Base-by-base conservation (phyloP, 2,329 filamentous ascomycete genomes). In the Apiospora sp. region DNA sequence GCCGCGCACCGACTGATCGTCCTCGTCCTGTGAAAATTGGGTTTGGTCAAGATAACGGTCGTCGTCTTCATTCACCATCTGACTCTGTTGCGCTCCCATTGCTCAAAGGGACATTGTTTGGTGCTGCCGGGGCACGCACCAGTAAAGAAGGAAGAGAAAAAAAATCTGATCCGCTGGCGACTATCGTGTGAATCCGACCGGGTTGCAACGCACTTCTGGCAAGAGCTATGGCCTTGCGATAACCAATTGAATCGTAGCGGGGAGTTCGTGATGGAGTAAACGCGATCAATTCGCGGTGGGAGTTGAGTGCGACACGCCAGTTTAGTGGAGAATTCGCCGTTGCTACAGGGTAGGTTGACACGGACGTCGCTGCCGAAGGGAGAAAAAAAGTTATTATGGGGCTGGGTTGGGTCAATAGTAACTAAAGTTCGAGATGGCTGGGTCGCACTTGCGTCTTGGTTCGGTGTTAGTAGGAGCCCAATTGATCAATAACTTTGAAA, bases 1-100 rank as follows among this genome's bases (percentile, higher is more conserved):
- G 67, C 10, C 67, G 67, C 41, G 43, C 34, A 48, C 41, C 10
- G 41, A 68, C 13, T 22, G 24, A n/a, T 68, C 43, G 64, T 19
- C 64, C 5, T 54, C 49, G 27, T 8, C 34, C 12, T n/a, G 34
- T 41, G 58, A 64, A n/a, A 41, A 64, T n/a, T 34, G 58, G 34
- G 58, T 41, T 12, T 41, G 34, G 8, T 41, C 34, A 6, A 34
- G 27, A 30, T 30, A 64, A 41, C 3, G 3, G 34, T 64, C 58
- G 58, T 64, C 58, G 30, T 64, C 58, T 41, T 64, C 58, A 13
- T 64, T 64, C 58, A 64, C 58, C 58, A 64, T 37, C 58, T 64
- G 58, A 41, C 58, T 64, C 30, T 64, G 58, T 64, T 64, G 58
- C 58, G 58, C 58, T 64, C 58, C 58, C 58, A 64, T 64, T 64